These are phyloP conservation scores for Penicillium concentricum DNA, from an alignment of 2,329 filamentous ascomycete species.

Conservation along the genomic window DNA sequence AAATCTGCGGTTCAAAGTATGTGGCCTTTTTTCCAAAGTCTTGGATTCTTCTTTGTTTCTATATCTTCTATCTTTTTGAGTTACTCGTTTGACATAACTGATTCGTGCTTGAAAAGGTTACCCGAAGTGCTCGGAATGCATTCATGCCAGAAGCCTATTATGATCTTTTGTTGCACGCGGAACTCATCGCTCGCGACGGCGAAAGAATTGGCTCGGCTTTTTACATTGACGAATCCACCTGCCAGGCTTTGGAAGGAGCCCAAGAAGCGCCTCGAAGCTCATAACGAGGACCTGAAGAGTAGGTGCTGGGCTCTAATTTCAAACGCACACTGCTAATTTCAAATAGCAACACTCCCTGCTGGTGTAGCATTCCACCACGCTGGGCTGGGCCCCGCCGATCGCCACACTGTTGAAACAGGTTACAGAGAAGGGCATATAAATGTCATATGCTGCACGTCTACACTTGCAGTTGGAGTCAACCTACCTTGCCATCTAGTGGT, in stretches of 20 bases:
- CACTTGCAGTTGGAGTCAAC: slow-evolving; percentile 79
- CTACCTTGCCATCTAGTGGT: slow-evolving; percentile 80
- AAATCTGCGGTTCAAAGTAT: slow-evolving; percentile 60
- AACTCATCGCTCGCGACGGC: slow-evolving; percentile 70
- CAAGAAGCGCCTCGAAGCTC: slow-evolving; percentile 50
- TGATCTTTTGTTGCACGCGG: slow-evolving; percentile 80
- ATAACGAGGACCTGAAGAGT: slow-evolving; percentile 62
- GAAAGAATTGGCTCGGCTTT: slow-evolving; percentile 64
- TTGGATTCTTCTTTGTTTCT: background rate
- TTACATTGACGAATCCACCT: slow-evolving; percentile 51
- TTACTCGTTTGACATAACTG: background rate
- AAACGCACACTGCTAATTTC: slow-evolving; percentile 8
- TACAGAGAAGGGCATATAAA: slow-evolving; percentile 71
- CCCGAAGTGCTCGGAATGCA: slow-evolving; percentile 66
- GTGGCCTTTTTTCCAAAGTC: slow-evolving; percentile 10
- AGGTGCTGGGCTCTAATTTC: slow-evolving; percentile 13
- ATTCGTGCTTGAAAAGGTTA: slow-evolving; percentile 49
- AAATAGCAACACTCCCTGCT: slow-evolving; percentile 46
- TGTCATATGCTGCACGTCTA: slow-evolving; percentile 85
- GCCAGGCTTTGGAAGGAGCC: slow-evolving; percentile 66
- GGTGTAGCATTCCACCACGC: slow-evolving; percentile 84
- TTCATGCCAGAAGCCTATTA: slow-evolving; percentile 69
- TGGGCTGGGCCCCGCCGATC: slow-evolving; percentile 65
- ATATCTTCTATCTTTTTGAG: background rate
- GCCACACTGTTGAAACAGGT: slow-evolving; percentile 63